phyloP scores from a whole-genome alignment of 208 protist species.

The Trypanosoma mega region DNA sequence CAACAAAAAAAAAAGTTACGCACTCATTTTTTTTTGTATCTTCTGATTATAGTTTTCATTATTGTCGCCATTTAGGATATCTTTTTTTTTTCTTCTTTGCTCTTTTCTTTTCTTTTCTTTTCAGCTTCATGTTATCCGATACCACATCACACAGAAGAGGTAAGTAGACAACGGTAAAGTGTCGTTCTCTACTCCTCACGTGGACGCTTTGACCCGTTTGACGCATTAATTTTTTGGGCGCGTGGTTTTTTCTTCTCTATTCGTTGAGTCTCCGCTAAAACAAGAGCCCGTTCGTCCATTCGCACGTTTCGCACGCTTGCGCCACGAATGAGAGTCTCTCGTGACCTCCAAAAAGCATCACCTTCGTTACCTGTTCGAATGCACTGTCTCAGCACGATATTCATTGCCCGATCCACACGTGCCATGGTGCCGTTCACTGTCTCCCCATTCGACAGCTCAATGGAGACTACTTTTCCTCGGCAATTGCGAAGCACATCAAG shows the following conservation, averaged over 20 bases:
- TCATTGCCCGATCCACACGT: slow-evolving; percentile 80
- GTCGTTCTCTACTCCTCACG: slow-evolving; percentile 1
- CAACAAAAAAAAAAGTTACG: no score
- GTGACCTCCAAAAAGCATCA: slow-evolving; percentile 62
- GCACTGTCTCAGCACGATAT: slow-evolving; percentile 77
- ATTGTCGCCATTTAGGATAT: no score
- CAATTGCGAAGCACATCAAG: slow-evolving; percentile 84
- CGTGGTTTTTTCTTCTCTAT: slow-evolving; percentile 10
- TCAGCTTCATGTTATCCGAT: background rate
- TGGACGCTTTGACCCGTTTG: slow-evolving; percentile 14
- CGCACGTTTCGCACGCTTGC: slow-evolving; percentile 76
- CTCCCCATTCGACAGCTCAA: slow-evolving; percentile 67
- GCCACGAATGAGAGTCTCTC: slow-evolving; percentile 73
- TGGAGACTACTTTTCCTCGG: slow-evolving; percentile 70
- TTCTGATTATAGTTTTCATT: no score
- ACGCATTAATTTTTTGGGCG: slow-evolving; percentile 11
- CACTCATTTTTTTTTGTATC: no score
- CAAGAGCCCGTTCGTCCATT: slow-evolving; percentile 65
- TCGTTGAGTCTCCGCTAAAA: slow-evolving; percentile 5
- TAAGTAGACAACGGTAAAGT: background rate
- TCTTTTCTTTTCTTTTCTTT: no score
- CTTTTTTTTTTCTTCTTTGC: no score
- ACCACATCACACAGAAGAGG: no score
- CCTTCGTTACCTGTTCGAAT: slow-evolving; percentile 64
- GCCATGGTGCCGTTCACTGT: slow-evolving; percentile 82